A percentile compares a stretch with the other conserved stretches of the same genome.
Evolutionary conservation across 164 flowering plant species (phyloP).

Genomic region (Aristolochia fimbriata): DNA sequence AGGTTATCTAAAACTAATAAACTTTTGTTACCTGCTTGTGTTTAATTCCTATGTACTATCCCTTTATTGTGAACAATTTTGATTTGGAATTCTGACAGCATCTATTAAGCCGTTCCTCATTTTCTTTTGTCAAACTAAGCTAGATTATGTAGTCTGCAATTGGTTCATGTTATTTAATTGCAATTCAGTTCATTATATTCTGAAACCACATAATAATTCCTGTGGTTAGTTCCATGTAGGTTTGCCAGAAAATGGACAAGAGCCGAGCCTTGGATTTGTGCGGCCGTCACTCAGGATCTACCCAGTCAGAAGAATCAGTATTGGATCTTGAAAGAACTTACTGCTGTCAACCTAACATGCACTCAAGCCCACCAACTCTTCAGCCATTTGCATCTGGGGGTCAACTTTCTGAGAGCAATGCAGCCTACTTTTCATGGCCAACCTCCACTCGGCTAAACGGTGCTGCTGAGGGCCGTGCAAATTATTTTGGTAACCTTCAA

Average conservation of each 20-base stretch:
- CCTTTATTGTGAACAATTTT: neutral
- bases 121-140: neutral
- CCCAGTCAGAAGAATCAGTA: conserved; percentile 78
- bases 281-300: conserved; percentile 54
- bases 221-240: conserved; percentile 21
- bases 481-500: conserved; percentile 83
- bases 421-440: conserved; percentile 97
- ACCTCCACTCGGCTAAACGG: conserved; percentile 61
- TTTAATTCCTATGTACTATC: neutral
- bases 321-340: conserved; percentile 64
- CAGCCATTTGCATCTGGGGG: conserved; percentile 64
- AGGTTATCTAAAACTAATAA: too few species aligned
- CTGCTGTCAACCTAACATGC: conserved; percentile 37
- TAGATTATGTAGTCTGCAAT: neutral
- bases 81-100: neutral
- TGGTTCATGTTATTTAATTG: neutral
- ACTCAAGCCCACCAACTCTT: conserved; percentile 51
- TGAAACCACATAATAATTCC: neutral
- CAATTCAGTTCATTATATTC: neutral
- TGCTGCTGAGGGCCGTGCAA: conserved; percentile 83
- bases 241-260: conserved; percentile 42
- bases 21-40: too few species aligned
- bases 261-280: conserved; percentile 30
- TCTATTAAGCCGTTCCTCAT: neutral
- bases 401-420: conserved; percentile 74